Conservation (phyloP, 176 grass and related monocot species). For the Pontederia paniculata region DNA sequence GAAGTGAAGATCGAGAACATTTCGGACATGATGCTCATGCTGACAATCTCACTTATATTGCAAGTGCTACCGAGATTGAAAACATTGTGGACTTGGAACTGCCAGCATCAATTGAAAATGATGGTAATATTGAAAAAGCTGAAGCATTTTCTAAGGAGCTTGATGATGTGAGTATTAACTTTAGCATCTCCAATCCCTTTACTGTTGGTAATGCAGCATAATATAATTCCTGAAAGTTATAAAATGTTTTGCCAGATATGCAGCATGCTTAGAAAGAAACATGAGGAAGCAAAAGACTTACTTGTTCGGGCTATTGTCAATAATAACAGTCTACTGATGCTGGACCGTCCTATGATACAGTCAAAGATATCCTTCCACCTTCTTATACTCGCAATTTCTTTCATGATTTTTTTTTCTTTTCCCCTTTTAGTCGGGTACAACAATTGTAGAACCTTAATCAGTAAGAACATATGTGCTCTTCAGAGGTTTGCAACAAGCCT, state of each 20-base stretch:
- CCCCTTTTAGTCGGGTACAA: constrained; percentile 5
- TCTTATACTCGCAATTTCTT: not conserved
- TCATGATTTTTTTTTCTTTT: constrained; percentile 16
- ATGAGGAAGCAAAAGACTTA: constrained; percentile 82
- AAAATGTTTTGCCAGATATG: constrained; percentile 43
- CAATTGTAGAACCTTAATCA: constrained; percentile 43
- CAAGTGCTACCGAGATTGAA: constrained; percentile 21
- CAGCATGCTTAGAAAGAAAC: constrained; percentile 77
- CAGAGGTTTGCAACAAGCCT: constrained; percentile 50
- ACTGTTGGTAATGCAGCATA: too few species aligned
- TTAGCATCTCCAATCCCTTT: too few species aligned
- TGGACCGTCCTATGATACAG: constrained; percentile 82
- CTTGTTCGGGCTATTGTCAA: constrained; percentile 66
- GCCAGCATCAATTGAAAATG: constrained; percentile 53
- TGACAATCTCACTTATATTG: constrained; percentile 29
- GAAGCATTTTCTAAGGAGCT: constrained; percentile 76
- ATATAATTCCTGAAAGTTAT: too few species aligned
- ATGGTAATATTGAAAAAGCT: constrained; percentile 77
- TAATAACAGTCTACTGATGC: constrained; percentile 82
- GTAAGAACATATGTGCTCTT: constrained; percentile 53
- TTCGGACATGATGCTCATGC: not conserved
- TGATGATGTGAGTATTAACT: constrained; percentile 61
- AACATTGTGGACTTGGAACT: constrained; percentile 60
- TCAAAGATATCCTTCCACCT: constrained; percentile 78
- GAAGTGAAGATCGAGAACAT: constrained; percentile 34